Base-by-base conservation (phyloP, 495 filamentous ascomycete genomes). In the Hypoxylon intermedium region DNA sequence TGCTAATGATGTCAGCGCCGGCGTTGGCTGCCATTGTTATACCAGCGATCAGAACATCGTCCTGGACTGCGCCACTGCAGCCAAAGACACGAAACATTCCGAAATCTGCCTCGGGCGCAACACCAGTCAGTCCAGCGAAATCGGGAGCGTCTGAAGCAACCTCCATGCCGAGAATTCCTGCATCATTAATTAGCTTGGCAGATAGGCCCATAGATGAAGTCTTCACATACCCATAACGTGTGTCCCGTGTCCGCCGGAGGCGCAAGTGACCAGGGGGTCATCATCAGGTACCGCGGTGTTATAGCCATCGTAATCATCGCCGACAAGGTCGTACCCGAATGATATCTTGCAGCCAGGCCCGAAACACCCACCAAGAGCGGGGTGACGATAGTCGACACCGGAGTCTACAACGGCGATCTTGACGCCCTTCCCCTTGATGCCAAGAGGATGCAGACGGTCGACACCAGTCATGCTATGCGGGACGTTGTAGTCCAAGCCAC, bases 371-470 rank as follows among this genome's bases (percentile, higher is more conserved):
- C 34, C 34, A 15, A 37, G 34, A 13, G 34, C 34, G 34, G 75
- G 71, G 36, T 76, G 74, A 12, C 30, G 70, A 48, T 77, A 77
- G 54, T 77, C 75, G 50, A 74, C 61, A 13, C 53, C 53, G 43
- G 53, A 34, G 21, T 57, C 53, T 11, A 57, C n/a, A 16, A 57
- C 42, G 30, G 37, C 53, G 18, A 57, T 38, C 37, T 43, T 57
- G 13, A 57, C 26, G 1, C 53, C 53, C n/a, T 57, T 23, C 5
- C 53, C 53, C 13, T 57, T 34, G 21, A 57, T 42, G 9, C 53
- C 53, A 7, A 46, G 34, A 7, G 38, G 41, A 43, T 57, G 53
- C 9, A 46, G 48, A 19, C 26, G 23, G 48, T 51, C 48, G 28
- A 51, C 48, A 9, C 43, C 53, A 2, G 53, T 57, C 43, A 36